Evolutionary conservation across 2,329 filamentous ascomycete species (phyloP).

Genomic region (Ophiocordyceps robertsii): DNA sequence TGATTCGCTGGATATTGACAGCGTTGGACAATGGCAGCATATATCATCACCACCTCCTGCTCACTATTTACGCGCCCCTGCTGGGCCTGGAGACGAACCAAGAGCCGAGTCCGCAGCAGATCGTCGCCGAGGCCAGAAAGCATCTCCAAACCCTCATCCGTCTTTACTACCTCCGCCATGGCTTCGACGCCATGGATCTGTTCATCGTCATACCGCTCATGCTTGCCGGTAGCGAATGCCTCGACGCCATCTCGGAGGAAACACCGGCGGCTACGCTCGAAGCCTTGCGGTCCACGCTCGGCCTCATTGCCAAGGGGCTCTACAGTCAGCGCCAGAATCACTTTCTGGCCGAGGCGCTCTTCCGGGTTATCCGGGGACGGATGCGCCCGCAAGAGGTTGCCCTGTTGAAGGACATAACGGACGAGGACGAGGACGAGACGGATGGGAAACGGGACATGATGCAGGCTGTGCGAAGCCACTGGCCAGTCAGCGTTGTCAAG

Average conservation of each 20-base stretch:
- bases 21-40: constrained; percentile 6
- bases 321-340: constrained; percentile 19
- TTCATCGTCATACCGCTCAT: constrained; percentile 19
- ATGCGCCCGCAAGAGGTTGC: constrained; percentile 16
- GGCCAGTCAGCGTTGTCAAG: constrained; percentile 16
- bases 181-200: constrained; percentile 16
- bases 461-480: constrained; percentile 14
- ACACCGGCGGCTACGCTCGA: constrained; percentile 7
- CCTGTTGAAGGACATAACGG: constrained; percentile 7
- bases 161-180: constrained; percentile 17
- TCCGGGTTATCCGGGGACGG: constrained; percentile 17
- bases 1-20: no score
- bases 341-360: constrained; percentile 18
- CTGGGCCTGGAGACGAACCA: neutral
- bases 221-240: constrained; percentile 12
- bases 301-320: constrained; percentile 20
- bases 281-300: constrained; percentile 16
- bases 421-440: constrained; percentile 7
- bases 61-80: neutral
- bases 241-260: constrained; percentile 11
- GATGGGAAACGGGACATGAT: constrained; percentile 7
- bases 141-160: constrained; percentile 12
- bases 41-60: constrained; percentile 1
- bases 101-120: neutral
- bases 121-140: constrained; percentile 1